Evolutionary conservation across 225 moss, liverwort and hornwort genomes (phyloP).

Genomic region (Thuidium tamariscinum): DNA sequence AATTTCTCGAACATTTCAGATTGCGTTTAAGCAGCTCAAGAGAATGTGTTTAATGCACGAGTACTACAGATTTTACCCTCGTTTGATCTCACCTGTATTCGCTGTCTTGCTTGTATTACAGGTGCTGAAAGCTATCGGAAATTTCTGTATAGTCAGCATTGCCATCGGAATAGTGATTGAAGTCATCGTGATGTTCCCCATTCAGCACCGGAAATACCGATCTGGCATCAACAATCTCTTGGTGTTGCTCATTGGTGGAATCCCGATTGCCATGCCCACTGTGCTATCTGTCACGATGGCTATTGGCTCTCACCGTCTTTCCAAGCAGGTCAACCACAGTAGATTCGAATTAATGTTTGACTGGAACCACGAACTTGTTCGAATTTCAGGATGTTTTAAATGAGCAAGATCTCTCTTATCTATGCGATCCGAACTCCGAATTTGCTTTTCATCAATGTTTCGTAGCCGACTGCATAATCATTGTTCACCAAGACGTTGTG

Average conservation of each 20-base stretch:
- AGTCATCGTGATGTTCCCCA: conserved; percentile 54
- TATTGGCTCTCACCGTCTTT: conserved; percentile 66
- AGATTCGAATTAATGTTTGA: neutral
- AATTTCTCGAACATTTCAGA: neutral
- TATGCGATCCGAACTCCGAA: neutral
- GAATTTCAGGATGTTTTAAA: neutral
- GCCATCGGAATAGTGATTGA: conserved; percentile 49
- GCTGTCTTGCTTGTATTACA: neutral
- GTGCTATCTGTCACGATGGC: conserved; percentile 84
- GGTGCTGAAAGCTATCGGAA: conserved; percentile 59
- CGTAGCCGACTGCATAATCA: neutral
- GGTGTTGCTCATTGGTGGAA: conserved; percentile 77
- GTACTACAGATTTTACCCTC: too few relatives aligned
- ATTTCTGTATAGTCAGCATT: conserved; percentile 68
- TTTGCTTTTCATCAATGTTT: neutral
- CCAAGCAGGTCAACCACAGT: conserved; percentile 31
- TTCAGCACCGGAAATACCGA: conserved; percentile 45
- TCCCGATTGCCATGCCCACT: conserved; percentile 79
- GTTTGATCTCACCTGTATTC: neutral
- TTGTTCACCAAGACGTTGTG: too few relatives aligned
- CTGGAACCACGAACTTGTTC: neutral
- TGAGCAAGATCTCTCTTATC: neutral
- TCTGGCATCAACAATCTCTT: conserved; percentile 54
- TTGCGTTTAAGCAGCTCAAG: neutral
- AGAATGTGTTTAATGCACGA: neutral